Base-by-base conservation (phyloP, 2,329 filamentous ascomycete genomes). In the Bipolaris victoriae region DNA sequence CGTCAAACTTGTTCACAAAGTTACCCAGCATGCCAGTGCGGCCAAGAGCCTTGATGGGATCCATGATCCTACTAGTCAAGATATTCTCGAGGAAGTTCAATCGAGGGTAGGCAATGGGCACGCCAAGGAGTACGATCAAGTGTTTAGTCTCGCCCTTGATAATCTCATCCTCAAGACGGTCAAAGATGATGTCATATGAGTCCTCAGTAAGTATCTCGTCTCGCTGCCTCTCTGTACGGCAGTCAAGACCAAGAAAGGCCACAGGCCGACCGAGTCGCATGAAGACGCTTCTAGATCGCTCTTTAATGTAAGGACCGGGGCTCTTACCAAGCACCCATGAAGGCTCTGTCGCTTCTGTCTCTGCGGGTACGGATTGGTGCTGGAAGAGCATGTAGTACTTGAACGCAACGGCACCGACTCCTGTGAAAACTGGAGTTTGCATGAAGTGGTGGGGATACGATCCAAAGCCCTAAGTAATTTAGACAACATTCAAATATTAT, bases 321-420 rank as follows among this genome's bases (percentile, higher is more conserved):
- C 84, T 82, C 22, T 84, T 80, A 5, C 95, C 95, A 3, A 98
- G 79, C 16, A 96, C 80, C 95, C 95, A 98, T 72, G 92, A 97
- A 2, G 94, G 91, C 75, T 99, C 96, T 2, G 90, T 86, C 35
- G 84, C 82, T 64, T 96, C 88, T 0, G 88, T 92, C 78, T 99
- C 95, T 44, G 88, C 86, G 0, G 86, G 80, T 3, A 96, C 82
- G 64, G 90, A 96, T 76, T 99, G 96, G 67, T 99, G 95, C 76
- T 99, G 95, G 80, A 99, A 99, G 7, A 99, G 84, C 88, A 99
- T 89, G 71, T 99, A 99, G 78, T 98, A 99, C 76, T 99, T 99
- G 84, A 95, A 98, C 0, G 94, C 94, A 48, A 98, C 87, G 36
- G 90, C 90, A 2, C 95, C 96, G 7, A 99, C 78, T 0, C 96